phyloP scores from a whole-genome alignment of 768 basidiomycete genomes.

The Termitomyces sp. region DNA sequence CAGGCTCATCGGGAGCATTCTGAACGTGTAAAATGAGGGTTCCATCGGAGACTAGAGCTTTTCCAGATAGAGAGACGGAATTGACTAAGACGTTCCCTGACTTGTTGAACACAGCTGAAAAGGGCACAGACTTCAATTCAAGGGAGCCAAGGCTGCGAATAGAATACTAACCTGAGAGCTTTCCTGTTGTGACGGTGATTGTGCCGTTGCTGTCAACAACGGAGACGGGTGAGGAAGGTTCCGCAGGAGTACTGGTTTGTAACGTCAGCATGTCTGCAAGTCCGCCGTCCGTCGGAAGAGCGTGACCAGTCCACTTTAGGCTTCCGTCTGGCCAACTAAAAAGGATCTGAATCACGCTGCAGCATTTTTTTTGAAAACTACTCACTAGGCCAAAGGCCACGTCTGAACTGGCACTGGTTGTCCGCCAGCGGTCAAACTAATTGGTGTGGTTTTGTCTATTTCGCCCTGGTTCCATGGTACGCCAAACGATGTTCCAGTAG shows the following conservation, averaged over 20 bases:
- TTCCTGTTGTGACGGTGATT: conserved; percentile 28
- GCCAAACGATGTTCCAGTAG: conserved; percentile 31
- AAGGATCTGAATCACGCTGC: neutral
- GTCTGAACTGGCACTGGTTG: conserved; percentile 24
- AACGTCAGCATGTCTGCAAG: conserved; percentile 20
- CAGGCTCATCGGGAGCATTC: conserved; percentile 28
- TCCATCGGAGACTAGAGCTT: conserved; percentile 23
- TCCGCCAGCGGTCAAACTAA: conserved; percentile 17
- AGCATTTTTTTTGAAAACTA: neutral
- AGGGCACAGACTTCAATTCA: neutral
- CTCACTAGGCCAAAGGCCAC: conserved; percentile 34
- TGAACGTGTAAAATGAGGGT: conserved; percentile 28
- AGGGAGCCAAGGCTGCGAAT: neutral
- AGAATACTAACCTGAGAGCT: conserved; percentile 23
- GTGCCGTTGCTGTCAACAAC: conserved; percentile 19
- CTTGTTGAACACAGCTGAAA: conserved; percentile 25
- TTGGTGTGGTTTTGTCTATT: conserved; percentile 30
- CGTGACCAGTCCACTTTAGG: conserved; percentile 35
- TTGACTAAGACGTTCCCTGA: conserved; percentile 27
- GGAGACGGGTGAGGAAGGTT: conserved; percentile 26
- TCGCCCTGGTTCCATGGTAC: conserved; percentile 32
- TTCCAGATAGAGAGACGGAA: conserved; percentile 23
- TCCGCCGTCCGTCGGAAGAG: conserved; percentile 23
- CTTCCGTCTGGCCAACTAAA: conserved; percentile 33
- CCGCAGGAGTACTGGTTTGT: conserved; percentile 26